These are phyloP conservation scores for Penicillium turbatum DNA, from an alignment of 495 filamentous ascomycete genomes.

Conservation along the genomic window DNA sequence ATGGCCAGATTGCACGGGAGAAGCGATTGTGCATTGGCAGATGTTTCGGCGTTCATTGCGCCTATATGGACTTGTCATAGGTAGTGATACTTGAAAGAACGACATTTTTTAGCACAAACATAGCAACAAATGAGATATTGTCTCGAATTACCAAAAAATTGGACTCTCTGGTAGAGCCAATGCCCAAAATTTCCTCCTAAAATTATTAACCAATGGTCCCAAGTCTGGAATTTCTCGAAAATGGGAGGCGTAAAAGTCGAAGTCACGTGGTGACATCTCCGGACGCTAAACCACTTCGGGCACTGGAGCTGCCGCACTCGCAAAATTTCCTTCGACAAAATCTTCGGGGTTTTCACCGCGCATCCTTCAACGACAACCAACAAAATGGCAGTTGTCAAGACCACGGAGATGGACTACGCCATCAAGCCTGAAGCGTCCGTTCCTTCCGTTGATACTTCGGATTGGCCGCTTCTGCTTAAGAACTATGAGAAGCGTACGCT, in stretches of 20 bases:
- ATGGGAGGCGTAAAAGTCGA: slow-evolving; percentile 1
- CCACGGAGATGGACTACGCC: slow-evolving; percentile 62
- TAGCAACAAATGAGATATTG: no score
- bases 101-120: not conserved
- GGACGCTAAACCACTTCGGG: slow-evolving; percentile 28
- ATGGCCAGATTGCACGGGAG: not conserved
- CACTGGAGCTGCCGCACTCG: slow-evolving; percentile 35
- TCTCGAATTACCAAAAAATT: not conserved
- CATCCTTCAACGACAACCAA: slow-evolving; percentile 25
- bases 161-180: no score
- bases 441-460: slow-evolving; percentile 68
- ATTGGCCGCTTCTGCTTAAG: slow-evolving; percentile 88
- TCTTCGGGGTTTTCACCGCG: slow-evolving; percentile 26
- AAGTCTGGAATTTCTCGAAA: not conserved
- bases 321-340: slow-evolving; percentile 34
- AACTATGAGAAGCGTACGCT: slow-evolving; percentile 77
- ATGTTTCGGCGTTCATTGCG: not conserved
- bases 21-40: not conserved
- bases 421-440: slow-evolving; percentile 82
- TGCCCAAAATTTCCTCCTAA: not conserved
- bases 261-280: slow-evolving; percentile 11
- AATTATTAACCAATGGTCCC: not conserved
- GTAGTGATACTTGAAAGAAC: not conserved
- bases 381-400: slow-evolving; percentile 58
- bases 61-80: not conserved